Evolutionary conservation across 164 flowering plant genomes (phyloP).

Genomic region (Nelumbo lutea): DNA sequence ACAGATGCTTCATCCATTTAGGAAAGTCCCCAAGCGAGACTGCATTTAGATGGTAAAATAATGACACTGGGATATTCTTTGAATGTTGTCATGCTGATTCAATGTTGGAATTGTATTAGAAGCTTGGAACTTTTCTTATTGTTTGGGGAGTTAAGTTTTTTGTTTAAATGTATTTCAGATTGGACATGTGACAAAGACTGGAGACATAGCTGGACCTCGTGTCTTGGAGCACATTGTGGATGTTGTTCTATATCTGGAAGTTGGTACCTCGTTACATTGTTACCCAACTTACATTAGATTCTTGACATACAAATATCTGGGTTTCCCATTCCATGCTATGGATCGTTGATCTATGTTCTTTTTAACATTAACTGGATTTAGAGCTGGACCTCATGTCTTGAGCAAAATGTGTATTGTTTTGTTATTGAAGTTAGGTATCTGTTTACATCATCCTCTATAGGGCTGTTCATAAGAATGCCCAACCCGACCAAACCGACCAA

Average conservation of each 20-base stretch:
- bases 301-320: neutral
- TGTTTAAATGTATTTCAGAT: constrained; percentile 38
- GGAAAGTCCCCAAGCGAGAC: too few relatives aligned
- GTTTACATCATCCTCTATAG: neutral
- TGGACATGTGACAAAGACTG: constrained; percentile 94
- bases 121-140: neutral
- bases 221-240: constrained; percentile 97
- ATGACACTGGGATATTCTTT: too few relatives aligned
- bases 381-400: neutral
- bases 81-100: neutral
- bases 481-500: too few relatives aligned
- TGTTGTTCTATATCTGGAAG: constrained; percentile 92
- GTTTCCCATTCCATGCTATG: neutral
- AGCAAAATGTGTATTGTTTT: too few relatives aligned
- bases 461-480: too few relatives aligned
- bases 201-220: constrained; percentile 98
- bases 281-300: neutral
- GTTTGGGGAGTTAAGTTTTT: constrained; percentile 1
- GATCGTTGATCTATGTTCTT: neutral
- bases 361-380: neutral
- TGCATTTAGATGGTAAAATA: too few relatives aligned
- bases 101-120: neutral
- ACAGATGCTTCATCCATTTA: too few relatives aligned
- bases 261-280: constrained; percentile 37
- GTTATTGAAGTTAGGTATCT: too few relatives aligned